phyloP scores from a whole-genome alignment of 2,329 filamentous ascomycete species.

The Neofusicoccum parvum region DNA sequence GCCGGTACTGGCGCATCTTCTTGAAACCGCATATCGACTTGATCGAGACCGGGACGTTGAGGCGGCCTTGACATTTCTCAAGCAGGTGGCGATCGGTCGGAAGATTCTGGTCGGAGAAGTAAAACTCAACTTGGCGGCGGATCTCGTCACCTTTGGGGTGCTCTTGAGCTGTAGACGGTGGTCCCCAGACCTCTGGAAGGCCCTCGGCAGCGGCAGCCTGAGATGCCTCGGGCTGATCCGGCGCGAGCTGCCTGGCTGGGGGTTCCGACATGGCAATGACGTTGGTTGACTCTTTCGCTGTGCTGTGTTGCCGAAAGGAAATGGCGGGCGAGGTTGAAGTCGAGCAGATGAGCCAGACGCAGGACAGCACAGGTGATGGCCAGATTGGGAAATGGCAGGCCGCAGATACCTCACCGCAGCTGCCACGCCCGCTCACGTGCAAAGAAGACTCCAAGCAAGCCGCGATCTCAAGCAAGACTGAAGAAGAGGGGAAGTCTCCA shows the following conservation, averaged over 20 bases:
- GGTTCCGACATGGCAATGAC: not conserved
- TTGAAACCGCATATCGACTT: slow-evolving; percentile 47
- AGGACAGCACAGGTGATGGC: not conserved
- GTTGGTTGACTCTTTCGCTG: not conserved
- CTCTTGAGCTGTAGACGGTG: slow-evolving; percentile 7
- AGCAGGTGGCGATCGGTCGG: slow-evolving; percentile 46
- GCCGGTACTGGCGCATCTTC: slow-evolving; percentile 51
- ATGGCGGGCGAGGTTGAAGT: not conserved
- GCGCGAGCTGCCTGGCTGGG: not conserved
- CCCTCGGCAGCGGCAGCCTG: not conserved
- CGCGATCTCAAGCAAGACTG: too few species aligned
- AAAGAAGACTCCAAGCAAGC: too few species aligned
- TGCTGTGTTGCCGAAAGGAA: not conserved
- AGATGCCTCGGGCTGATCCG: not conserved
- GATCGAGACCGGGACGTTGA: slow-evolving; percentile 48
- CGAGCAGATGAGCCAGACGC: not conserved
- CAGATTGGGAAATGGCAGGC: not conserved
- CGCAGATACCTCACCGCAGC: not conserved
- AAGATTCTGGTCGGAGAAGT: slow-evolving; percentile 54
- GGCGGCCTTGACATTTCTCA: slow-evolving; percentile 40
- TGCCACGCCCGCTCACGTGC: not conserved
- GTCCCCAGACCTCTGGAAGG: not conserved
- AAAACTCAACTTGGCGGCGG: slow-evolving; percentile 49
- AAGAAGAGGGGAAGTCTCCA: too few species aligned
- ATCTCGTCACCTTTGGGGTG: slow-evolving; percentile 27